Conservation (phyloP, 345 rosid species). For the Sisymbrium irio region DNA sequence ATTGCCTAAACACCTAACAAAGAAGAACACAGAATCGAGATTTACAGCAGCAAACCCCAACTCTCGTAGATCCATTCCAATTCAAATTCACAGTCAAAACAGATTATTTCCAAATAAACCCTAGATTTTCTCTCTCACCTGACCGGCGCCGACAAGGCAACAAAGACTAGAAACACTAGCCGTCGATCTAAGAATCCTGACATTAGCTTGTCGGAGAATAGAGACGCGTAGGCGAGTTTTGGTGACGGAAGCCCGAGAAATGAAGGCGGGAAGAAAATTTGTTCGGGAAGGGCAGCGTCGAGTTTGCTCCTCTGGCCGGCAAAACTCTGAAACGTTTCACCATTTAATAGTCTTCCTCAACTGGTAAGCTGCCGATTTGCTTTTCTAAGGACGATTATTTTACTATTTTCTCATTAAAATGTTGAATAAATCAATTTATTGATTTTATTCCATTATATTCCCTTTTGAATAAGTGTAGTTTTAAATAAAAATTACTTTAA, state of each 20-base stretch:
- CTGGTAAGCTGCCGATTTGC: no score
- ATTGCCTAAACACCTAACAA: slow-evolving; percentile 44
- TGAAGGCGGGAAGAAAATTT: no score
- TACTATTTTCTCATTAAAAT: no score
- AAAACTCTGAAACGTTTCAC: neutral
- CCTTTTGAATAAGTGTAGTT: no score
- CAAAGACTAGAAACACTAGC: neutral
- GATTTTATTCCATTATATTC: no score
- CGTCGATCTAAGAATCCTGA: neutral
- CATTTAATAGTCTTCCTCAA: no score
- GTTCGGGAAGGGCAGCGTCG: neutral
- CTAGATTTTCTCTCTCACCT: slow-evolving; percentile 24
- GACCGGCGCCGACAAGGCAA: slow-evolving; percentile 13
- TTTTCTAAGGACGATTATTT: no score
- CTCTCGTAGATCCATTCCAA: neutral
- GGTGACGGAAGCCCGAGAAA: neutral
- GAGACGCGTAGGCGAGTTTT: neutral
- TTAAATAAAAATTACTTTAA: no score
- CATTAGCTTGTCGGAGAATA: slow-evolving; percentile 17
- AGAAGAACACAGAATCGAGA: neutral
- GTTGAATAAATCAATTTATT: no score
- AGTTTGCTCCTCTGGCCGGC: neutral
- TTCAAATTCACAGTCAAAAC: no score
- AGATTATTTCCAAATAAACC: neutral
- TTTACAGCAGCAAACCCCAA: neutral